Conservation (phyloP, 1,284 basidiomycete species). For the Ustilago loliicola region DNA sequence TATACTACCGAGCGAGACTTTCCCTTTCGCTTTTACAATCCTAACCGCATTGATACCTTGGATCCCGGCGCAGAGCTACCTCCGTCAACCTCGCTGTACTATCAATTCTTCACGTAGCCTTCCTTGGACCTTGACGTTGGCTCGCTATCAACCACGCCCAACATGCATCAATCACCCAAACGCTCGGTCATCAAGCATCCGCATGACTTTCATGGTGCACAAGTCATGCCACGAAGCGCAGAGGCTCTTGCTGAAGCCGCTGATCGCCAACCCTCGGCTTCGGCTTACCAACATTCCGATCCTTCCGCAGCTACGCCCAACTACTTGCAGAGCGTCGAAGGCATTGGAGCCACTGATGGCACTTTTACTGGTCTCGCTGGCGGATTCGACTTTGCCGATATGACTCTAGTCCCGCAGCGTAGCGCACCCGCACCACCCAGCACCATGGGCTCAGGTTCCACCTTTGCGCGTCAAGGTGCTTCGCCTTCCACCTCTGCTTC, state of each 20-base stretch:
- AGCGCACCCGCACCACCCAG: constrained; percentile 61
- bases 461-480: constrained; percentile 12
- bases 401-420: constrained; percentile 60
- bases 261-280: constrained; percentile 6
- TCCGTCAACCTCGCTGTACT: neutral
- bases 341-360: constrained; percentile 36
- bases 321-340: constrained; percentile 41
- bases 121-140: neutral
- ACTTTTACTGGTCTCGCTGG: constrained; percentile 33
- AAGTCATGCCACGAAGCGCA: constrained; percentile 49
- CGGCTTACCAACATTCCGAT: constrained; percentile 17
- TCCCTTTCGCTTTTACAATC: neutral
- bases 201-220: constrained; percentile 63
- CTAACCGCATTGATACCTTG: too few relatives aligned
- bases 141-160: neutral
- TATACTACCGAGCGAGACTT: neutral
- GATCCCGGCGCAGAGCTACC: too few relatives aligned
- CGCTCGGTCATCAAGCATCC: constrained; percentile 64
- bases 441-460: constrained; percentile 19
- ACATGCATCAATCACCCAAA: constrained; percentile 58
- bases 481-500: constrained; percentile 24
- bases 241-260: constrained; percentile 47
- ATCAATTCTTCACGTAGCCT: neutral
- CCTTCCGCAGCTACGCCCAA: constrained; percentile 35
- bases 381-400: constrained; percentile 47